Evolutionary conservation across 768 basidiomycete genomes (phyloP).

Genomic region (Cubamyces sp.): DNA sequence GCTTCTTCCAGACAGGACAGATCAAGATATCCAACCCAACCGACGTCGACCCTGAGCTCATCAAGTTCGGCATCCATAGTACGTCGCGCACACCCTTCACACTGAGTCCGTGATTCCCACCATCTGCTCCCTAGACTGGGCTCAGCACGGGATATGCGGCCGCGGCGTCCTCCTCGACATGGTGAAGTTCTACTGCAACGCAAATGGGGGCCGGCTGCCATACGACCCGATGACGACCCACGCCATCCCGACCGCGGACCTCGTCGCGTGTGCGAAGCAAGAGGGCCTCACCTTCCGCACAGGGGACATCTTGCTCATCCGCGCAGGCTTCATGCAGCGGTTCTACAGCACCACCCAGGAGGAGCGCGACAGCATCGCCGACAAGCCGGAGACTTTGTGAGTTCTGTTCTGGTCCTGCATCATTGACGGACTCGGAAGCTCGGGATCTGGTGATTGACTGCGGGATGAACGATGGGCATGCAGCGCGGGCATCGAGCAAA

Average conservation of each 20-base stretch:
- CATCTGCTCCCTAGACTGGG: conserved; percentile 55
- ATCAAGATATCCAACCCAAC: conserved; percentile 53
- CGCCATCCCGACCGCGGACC: conserved; percentile 53
- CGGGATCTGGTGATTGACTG: not conserved
- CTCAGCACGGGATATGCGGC: conserved; percentile 69
- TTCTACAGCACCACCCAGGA: conserved; percentile 48
- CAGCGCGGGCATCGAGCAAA: conserved; percentile 71
- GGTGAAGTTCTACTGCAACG: conserved; percentile 53
- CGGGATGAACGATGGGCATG: not conserved
- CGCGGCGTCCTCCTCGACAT: conserved; percentile 71
- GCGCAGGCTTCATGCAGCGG: conserved; percentile 66
- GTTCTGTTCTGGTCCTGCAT: no score
- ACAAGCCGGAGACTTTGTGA: conserved; percentile 56
- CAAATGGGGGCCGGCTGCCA: conserved; percentile 43
- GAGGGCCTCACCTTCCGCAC: conserved; percentile 61
- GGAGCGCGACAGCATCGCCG: conserved; percentile 47
- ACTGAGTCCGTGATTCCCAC: not conserved
- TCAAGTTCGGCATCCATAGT: conserved; percentile 73
- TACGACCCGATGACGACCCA: conserved; percentile 69
- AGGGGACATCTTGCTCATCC: conserved; percentile 63
- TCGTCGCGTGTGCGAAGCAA: conserved; percentile 59
- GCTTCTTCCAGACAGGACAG: conserved; percentile 48
- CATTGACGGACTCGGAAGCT: not conserved
- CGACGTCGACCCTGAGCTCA: conserved; percentile 47
- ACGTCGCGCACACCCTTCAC: conserved; percentile 26